phyloP scores from a whole-genome alignment of 148 eudicot species.

The Tetragonia tetragonoides region DNA sequence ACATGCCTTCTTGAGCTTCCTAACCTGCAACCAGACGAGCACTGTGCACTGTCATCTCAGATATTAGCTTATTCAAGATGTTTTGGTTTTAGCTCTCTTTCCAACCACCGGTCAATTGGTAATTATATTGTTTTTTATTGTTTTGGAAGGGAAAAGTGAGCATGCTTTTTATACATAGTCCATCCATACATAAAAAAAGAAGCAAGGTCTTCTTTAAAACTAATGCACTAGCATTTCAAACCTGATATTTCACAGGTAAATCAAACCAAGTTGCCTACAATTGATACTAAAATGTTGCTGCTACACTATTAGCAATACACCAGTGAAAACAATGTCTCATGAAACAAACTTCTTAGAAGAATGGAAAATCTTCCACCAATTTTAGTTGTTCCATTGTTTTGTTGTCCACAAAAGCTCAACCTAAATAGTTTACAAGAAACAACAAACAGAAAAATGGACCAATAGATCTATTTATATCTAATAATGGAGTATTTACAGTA shows the following conservation, averaged over 20 bases:
- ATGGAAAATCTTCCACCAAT: neutral
- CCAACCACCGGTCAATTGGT: neutral
- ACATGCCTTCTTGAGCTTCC: conserved; percentile 86
- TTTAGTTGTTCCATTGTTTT: no score
- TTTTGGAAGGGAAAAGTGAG: no score
- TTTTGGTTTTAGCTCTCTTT: neutral
- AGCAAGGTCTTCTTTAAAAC: neutral
- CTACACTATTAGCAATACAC: no score
- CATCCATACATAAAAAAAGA: neutral
- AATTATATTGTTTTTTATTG: neutral
- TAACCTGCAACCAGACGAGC: conserved; percentile 49
- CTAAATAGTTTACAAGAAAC: no score
- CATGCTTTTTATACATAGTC: no score
- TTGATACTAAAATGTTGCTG: neutral
- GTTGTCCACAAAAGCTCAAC: no score
- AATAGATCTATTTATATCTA: no score
- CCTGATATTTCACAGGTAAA: neutral
- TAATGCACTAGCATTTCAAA: neutral
- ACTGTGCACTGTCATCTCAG: conserved; percentile 1
- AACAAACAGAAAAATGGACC: no score
- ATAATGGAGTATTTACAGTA: no score
- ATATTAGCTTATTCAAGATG: neutral
- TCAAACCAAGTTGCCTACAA: neutral
- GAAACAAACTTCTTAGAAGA: neutral
- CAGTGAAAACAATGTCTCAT: neutral